Conservation (phyloP, 768 basidiomycete genomes). For the Mycena latifolia region DNA sequence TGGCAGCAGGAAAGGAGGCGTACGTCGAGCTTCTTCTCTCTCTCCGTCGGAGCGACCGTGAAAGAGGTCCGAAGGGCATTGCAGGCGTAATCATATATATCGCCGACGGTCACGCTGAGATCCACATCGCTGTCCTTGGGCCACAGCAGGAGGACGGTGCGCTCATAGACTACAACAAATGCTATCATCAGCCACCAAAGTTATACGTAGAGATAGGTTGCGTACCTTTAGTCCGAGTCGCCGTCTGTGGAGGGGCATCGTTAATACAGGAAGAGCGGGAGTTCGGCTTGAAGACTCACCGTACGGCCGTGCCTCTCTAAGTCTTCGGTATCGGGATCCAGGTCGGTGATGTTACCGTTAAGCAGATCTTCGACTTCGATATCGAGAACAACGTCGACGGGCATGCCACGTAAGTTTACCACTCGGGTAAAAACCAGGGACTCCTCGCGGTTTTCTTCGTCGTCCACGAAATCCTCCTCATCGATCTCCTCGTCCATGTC, state of each 20-base stretch:
- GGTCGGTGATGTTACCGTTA: conserved; percentile 22
- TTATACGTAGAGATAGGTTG: not conserved
- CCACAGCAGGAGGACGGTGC: conserved; percentile 31
- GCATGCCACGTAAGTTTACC: conserved; percentile 22
- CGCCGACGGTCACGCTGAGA: conserved; percentile 18
- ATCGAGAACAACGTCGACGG: not conserved
- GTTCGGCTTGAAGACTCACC: conserved; percentile 5
- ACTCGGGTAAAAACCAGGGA: not conserved
- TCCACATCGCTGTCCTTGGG: conserved; percentile 12
- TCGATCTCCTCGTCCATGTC: not conserved
- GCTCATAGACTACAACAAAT: conserved; percentile 15
- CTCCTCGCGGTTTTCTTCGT: conserved; percentile 14
- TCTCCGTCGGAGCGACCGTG: conserved; percentile 20
- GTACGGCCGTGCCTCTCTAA: conserved; percentile 23
- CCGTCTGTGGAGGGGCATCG: conserved; percentile 1
- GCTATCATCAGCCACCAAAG: not conserved
- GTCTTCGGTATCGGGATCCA: not conserved
- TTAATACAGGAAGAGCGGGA: not conserved
- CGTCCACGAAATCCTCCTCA: conserved; percentile 16
- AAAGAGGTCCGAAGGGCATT: conserved; percentile 16
- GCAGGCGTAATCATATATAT: conserved; percentile 31
- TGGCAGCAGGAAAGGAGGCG: conserved; percentile 12
- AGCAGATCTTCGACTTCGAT: conserved; percentile 10
- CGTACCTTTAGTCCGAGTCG: conserved; percentile 6
- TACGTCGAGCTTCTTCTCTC: conserved; percentile 19